Conservation (phyloP, 2,329 filamentous ascomycete species). For the Curvularia lunata region DNA sequence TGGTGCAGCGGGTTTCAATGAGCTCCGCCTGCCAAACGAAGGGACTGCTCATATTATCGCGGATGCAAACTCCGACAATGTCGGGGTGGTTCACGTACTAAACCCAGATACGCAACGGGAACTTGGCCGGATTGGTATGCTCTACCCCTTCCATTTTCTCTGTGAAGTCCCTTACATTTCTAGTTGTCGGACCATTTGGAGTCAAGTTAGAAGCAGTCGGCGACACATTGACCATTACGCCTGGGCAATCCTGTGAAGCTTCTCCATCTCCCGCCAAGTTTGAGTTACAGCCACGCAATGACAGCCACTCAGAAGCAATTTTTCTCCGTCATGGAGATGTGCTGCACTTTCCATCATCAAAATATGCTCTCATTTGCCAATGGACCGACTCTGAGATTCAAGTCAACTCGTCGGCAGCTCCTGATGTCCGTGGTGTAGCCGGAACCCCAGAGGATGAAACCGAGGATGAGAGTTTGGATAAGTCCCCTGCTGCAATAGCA, state of each 20-base stretch:
- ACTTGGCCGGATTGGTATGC: slow-evolving; percentile 31
- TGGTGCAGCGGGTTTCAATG: background rate
- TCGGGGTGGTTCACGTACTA: slow-evolving; percentile 9
- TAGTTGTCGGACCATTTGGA: slow-evolving; percentile 26
- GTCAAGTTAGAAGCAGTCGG: slow-evolving; percentile 37
- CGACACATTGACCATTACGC: slow-evolving; percentile 26
- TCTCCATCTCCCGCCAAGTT: slow-evolving; percentile 17
- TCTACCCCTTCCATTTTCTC: background rate
- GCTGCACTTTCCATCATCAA: slow-evolving; percentile 23
- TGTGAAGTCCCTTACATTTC: background rate
- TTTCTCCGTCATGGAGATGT: slow-evolving; percentile 39
- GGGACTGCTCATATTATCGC: slow-evolving; percentile 14
- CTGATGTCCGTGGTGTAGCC: slow-evolving; percentile 8
- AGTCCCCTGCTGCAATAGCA: slow-evolving; percentile 28
- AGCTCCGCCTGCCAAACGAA: slow-evolving; percentile 10
- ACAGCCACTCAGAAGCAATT: slow-evolving; percentile 30
- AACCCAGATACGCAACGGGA: slow-evolving; percentile 6
- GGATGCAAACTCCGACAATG: background rate
- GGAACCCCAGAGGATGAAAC: slow-evolving; percentile 26
- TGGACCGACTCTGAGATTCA: slow-evolving; percentile 36
- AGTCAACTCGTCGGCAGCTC: slow-evolving; percentile 40
- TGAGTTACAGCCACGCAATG: slow-evolving; percentile 25
- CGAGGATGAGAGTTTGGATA: slow-evolving; percentile 33
- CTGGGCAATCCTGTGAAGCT: slow-evolving; percentile 10
- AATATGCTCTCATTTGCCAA: slow-evolving; percentile 20